Base-by-base conservation (phyloP, 2,329 filamentous ascomycete species). In the Cladophialophora chaetospira region DNA sequence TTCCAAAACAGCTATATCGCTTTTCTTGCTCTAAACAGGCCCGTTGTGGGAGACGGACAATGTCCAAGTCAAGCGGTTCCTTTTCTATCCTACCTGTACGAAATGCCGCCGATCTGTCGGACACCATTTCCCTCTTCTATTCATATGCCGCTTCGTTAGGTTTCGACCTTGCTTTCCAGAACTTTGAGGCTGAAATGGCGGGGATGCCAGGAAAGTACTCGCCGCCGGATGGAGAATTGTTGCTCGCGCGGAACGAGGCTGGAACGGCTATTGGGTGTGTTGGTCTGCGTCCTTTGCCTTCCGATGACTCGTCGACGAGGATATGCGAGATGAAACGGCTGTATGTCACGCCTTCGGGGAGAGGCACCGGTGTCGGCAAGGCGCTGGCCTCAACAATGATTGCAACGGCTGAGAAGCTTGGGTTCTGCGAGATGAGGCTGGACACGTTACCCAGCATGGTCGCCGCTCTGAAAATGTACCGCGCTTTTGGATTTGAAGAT, bases 291-390 rank as follows among this genome's bases (percentile, higher is more conserved):
- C 47, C 62, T 40, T 45, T 61, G 2, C 60, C 56, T 11, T 46
- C 44, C 19, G 11, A 38, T 23, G 48, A 21, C 6, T 17, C 21
- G 15, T 26, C 8, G 10, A 36, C 19, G 10, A 35, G 53, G 11
- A 68, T 66, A 17, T 79, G 77, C 63, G 83, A 86, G 66, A 79
- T 85, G 71, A 86, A 86, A 66, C 73, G 82, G 1, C 71, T 86
- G 0, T 86, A 82, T 62, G 74, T 82, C 6, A 58, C 70, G 2
- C 78, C 79, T 0, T 65, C 70, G 36, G 75, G 75, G 1, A 75
- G 82, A 21, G 79, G 82, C 2, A 62, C 73, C 10, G 80, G 81
- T 0, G 65, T 82, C 1, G 81, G 82, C 1, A 74, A 72, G 48
- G 70, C 71, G 2, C 69, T 86, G 15, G 73, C 82, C 3, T 68